Conservation (phyloP, 2,329 filamentous ascomycete genomes). For the Aureobasidium melanogenum region DNA sequence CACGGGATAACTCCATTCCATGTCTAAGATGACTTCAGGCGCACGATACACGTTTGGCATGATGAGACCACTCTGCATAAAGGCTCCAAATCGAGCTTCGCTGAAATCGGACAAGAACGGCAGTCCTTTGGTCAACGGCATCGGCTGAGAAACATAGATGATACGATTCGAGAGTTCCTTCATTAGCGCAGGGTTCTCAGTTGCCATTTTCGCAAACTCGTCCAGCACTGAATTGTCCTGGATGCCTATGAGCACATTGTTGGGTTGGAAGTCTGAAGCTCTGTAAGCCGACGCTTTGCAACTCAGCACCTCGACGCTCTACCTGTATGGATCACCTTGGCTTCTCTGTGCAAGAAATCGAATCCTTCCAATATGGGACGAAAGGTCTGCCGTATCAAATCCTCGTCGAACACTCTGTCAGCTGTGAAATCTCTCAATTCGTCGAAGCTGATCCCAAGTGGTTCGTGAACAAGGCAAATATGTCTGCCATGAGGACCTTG, state of each 20-base stretch:
- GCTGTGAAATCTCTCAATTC: conserved; percentile 25
- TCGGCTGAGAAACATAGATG: conserved; percentile 22
- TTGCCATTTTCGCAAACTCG: neutral
- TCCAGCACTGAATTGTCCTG: conserved; percentile 14
- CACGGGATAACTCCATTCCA: conserved; percentile 27
- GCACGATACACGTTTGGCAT: conserved; percentile 31
- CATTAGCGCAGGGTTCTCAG: conserved; percentile 13
- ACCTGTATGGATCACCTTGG: conserved; percentile 23
- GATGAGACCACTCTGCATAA: conserved; percentile 6
- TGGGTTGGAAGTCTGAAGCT: conserved; percentile 21
- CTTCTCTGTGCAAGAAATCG: conserved; percentile 22
- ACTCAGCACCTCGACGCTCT: neutral
- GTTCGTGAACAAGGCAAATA: conserved; percentile 27
- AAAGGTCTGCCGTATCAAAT: conserved; percentile 1
- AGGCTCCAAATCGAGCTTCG: conserved; percentile 28
- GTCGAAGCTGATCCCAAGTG: conserved; percentile 31
- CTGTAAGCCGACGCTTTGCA: neutral
- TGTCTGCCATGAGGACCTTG: conserved; percentile 27
- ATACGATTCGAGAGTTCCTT: conserved; percentile 23
- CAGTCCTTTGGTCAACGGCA: conserved; percentile 17
- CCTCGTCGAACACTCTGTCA: conserved; percentile 8
- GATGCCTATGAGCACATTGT: conserved; percentile 22
- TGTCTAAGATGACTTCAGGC: conserved; percentile 30
- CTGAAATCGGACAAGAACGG: conserved; percentile 30
- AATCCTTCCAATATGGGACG: conserved; percentile 20